phyloP scores from a whole-genome alignment of 2,329 filamentous ascomycete genomes.

The Didymosphaeria variabile region DNA sequence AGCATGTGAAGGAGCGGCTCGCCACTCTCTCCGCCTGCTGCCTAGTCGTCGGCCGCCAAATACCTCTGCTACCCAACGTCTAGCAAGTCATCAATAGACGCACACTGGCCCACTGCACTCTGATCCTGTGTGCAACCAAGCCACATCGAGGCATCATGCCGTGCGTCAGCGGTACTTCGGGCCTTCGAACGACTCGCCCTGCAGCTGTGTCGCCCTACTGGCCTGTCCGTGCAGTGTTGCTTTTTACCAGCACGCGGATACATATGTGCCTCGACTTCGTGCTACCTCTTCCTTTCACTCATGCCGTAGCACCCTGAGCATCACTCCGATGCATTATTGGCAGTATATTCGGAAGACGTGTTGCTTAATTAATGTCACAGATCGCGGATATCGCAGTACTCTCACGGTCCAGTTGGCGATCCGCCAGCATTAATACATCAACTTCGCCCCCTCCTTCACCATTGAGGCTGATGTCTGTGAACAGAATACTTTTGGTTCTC shows the following conservation, averaged over 20 bases:
- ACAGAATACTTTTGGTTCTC: constrained; percentile 22
- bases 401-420: constrained; percentile 38
- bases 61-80: constrained; percentile 30
- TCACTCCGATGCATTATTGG: constrained; percentile 40
- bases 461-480: constrained; percentile 31
- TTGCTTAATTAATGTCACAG: constrained; percentile 32
- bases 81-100: constrained; percentile 25
- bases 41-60: constrained; percentile 21
- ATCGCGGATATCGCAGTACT: constrained; percentile 26
- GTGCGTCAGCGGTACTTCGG: constrained; percentile 36
- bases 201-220: constrained; percentile 30
- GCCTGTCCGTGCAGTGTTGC: constrained; percentile 27
- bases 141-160: constrained; percentile 37
- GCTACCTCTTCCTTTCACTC: constrained; percentile 36
- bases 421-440: constrained; percentile 35
- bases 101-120: constrained; percentile 29
- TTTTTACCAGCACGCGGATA: constrained; percentile 34
- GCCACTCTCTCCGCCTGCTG: constrained; percentile 18
- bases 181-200: constrained; percentile 30
- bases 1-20: constrained; percentile 28
- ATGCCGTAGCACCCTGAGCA: constrained; percentile 44
- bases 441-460: constrained; percentile 29
- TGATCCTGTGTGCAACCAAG: constrained; percentile 39
- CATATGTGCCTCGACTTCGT: constrained; percentile 40
- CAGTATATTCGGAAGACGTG: constrained; percentile 37